Base-by-base conservation (phyloP, 1,139 yeast species). In the Hansenula sp. region DNA sequence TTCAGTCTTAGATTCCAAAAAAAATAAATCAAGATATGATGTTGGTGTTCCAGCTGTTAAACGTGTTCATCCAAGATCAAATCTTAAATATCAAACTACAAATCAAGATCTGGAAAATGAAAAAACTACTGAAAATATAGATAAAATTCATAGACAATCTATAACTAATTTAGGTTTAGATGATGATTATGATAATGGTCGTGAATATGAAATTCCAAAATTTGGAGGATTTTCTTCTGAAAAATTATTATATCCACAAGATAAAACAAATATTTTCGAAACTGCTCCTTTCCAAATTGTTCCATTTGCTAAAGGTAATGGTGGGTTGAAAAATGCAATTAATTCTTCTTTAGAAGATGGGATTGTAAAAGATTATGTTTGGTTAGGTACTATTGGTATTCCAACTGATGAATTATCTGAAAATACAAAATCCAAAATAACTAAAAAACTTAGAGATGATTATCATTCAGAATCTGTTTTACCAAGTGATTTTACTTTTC, bases 371-470 rank as follows among this genome's bases (percentile, higher is more conserved):
- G 67, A 71, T 2, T 71, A 77, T 37, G 69, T 66, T 45, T 92
- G 97, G 96, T 79, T 90, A 3, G 98, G 98, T 12, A 82, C 95
- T 0, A 65, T 86, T 36, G 95, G 96, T 21, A 82, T 89, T 73
- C 96, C 97, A 19, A 83, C 92, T 16, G 97, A 92, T 61, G 79
- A 75, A 29, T 75, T 92, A 17, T 83, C 92, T 3, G 64, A 65
- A 0, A 57, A 62, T 1, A 80, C 82, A 4, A 77, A 75, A 46
- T 47, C 57, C 6, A 70, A 72, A 29, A 82, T 83, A 28, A 63
- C 78, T 1, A 47, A 51, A 0, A 66, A 65, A 29, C 61, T 84
- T 42, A 58, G 64, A n/a, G 55, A 60, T 1, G 74, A 77, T 7
- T 77, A 76, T 55, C 60, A 74, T 42, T 77, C 86, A 38, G 75